Evolutionary conservation across 164 flowering plant genomes (phyloP).

Genomic region (Akebia trifoliata): DNA sequence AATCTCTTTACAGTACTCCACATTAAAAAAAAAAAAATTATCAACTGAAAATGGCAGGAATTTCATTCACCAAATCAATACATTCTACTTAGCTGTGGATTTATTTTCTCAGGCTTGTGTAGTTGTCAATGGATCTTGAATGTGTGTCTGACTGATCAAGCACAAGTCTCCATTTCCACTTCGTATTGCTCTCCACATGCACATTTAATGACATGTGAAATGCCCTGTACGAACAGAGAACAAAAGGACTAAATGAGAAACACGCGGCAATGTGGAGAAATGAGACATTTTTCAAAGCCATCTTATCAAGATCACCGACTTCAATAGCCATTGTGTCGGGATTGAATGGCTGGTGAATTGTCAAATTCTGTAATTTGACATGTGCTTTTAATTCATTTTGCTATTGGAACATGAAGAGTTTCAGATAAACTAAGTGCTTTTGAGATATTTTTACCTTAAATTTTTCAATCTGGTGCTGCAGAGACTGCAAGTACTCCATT

Average conservation of each 20-base stretch:
- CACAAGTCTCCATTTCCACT: constrained; percentile 25
- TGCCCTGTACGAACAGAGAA: constrained; percentile 34
- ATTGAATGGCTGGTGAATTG: background rate
- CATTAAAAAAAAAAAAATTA: too few relatives aligned
- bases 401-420: background rate
- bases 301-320: too few relatives aligned
- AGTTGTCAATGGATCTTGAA: background rate
- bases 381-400: background rate
- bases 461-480: constrained; percentile 42
- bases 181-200: constrained; percentile 65
- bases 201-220: constrained; percentile 50
- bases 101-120: background rate
- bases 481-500: constrained; percentile 46
- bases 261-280: background rate
- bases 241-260: background rate
- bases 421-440: background rate
- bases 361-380: background rate
- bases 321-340: too few relatives aligned
- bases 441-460: constrained; percentile 38
- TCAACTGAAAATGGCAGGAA: background rate
- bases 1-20: too few relatives aligned
- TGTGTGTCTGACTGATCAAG: background rate
- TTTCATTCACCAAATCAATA: background rate
- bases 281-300: background rate
- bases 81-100: background rate